A percentile compares a stretch with the other conserved stretches of the same genome.
phyloP scores from a whole-genome alignment of 23 red algal species.

The Gracilariopsis chorda region DNA sequence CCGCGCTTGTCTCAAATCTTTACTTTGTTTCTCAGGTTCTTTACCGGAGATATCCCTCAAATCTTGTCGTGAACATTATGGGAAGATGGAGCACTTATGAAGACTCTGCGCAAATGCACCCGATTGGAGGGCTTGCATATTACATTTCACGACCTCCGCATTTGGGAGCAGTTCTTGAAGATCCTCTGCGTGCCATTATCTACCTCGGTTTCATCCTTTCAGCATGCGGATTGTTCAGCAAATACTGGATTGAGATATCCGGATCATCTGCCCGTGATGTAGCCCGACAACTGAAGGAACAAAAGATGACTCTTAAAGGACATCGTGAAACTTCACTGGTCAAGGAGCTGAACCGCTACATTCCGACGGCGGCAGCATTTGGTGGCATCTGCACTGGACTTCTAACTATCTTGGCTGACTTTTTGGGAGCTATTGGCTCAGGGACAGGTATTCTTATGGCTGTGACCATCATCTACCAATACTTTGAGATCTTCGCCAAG shows the following conservation, averaged over 20 bases:
- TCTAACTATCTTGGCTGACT: slow-evolving; percentile 98
- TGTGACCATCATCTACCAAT: slow-evolving; percentile 99
- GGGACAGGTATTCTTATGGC: slow-evolving; percentile 99
- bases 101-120: slow-evolving; percentile 84
- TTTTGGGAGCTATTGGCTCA: slow-evolving; percentile 91
- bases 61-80: slow-evolving; percentile 84
- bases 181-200: slow-evolving; percentile 84
- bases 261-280: slow-evolving; percentile 97
- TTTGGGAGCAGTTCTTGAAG: slow-evolving; percentile 52
- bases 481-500: slow-evolving; percentile 97
- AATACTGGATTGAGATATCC: slow-evolving; percentile 98
- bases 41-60: slow-evolving; percentile 79
- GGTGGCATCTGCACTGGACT: slow-evolving; percentile 95
- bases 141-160: slow-evolving; percentile 97
- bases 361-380: slow-evolving; percentile 97
- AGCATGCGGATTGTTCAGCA: slow-evolving; percentile 91
- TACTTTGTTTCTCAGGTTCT: slow-evolving; percentile 98
- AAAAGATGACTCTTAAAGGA: slow-evolving; percentile 94
- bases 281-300: slow-evolving; percentile 90
- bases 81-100: slow-evolving; percentile 84
- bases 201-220: slow-evolving; percentile 94
- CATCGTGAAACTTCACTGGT: slow-evolving; percentile 96
- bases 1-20: slow-evolving; percentile 96
- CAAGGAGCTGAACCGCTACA: slow-evolving; percentile 99
- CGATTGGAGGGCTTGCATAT: slow-evolving; percentile 93